Evolutionary conservation across 495 filamentous ascomycete genomes (phyloP).

Genomic region (Aspergillus bridgeri): DNA sequence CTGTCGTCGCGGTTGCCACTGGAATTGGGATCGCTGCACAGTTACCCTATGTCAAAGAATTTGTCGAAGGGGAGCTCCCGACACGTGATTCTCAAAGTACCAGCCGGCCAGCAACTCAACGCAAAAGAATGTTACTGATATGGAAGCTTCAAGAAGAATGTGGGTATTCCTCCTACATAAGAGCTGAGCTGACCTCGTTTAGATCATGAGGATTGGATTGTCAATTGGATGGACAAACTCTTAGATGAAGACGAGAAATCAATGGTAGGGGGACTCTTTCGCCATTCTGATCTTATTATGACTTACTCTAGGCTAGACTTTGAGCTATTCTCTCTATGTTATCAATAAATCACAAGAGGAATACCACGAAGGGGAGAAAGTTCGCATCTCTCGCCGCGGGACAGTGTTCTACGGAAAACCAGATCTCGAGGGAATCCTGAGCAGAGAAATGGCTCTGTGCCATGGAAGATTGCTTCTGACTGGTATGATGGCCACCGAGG

Average conservation of each 20-base stretch:
- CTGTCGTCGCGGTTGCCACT: not conserved
- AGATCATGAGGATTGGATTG: slow-evolving; percentile 1
- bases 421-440: not conserved
- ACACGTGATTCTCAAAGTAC: not conserved
- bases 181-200: not conserved
- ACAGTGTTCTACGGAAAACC: not conserved
- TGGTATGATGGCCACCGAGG: too few relatives aligned
- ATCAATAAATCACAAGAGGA: not conserved
- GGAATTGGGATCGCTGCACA: not conserved
- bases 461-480: too few relatives aligned
- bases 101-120: not conserved
- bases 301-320: not conserved
- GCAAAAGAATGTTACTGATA: not conserved
- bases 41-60: not conserved
- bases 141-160: not conserved
- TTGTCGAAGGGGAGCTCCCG: not conserved
- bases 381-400: not conserved
- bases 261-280: not conserved
- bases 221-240: not conserved
- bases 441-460: not conserved
- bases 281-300: not conserved
- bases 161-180: not conserved
- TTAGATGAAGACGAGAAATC: not conserved
- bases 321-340: not conserved
- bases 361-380: not conserved